phyloP scores from a whole-genome alignment of 345 rosid genomes.

The Citrus mangshanensis region DNA sequence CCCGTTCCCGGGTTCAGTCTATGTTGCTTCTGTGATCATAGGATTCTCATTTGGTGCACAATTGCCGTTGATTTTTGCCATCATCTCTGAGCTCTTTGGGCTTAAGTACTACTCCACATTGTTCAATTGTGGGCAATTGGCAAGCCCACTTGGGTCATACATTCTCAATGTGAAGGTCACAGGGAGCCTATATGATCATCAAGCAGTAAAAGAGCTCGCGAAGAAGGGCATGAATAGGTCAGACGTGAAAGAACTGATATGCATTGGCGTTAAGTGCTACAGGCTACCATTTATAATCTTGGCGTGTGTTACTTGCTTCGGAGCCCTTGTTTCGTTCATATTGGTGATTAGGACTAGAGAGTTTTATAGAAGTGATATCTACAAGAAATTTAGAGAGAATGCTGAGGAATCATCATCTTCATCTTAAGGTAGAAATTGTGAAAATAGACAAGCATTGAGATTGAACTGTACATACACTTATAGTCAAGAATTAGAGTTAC shows the following conservation, averaged over 20 bases:
- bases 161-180: constrained; percentile 70
- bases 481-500: not conserved
- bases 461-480: not conserved
- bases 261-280: constrained; percentile 61
- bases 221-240: constrained; percentile 47
- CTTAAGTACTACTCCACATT: constrained; percentile 86
- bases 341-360: constrained; percentile 68
- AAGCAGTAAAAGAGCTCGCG: constrained; percentile 54
- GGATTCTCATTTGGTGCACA: constrained; percentile 89
- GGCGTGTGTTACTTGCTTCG: constrained; percentile 49
- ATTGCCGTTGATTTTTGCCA: constrained; percentile 63
- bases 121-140: constrained; percentile 81
- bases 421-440: too few species aligned
- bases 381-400: constrained; percentile 65
- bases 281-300: constrained; percentile 57
- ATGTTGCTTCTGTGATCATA: constrained; percentile 61
- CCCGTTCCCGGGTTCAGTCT: constrained; percentile 63
- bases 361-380: constrained; percentile 77
- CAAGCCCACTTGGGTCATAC: constrained; percentile 85
- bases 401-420: constrained; percentile 5
- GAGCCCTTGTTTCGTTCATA: constrained; percentile 53
- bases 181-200: constrained; percentile 61
- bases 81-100: constrained; percentile 87
- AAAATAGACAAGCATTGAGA: not conserved
- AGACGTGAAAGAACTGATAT: constrained; percentile 60